phyloP scores from a whole-genome alignment of 331 rosid species.

The Ulmus americana region DNA sequence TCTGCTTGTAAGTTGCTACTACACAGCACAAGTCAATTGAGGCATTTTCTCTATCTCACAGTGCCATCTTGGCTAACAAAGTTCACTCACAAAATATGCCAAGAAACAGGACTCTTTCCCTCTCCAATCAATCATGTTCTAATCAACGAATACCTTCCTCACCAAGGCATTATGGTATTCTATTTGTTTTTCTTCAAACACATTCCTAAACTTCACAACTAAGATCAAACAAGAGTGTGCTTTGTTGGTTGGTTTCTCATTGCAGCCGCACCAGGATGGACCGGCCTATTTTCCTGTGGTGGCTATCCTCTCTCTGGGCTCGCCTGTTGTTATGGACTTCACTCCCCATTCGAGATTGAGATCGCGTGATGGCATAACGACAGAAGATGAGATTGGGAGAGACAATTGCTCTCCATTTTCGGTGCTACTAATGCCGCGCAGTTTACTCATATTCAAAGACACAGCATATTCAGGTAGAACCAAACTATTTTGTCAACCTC shows the following conservation, averaged over 20 bases:
- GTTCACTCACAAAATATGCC: conserved; percentile 50
- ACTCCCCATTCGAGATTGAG: conserved; percentile 73
- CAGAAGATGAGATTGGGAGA: conserved; percentile 28
- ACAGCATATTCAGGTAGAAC: conserved; percentile 64
- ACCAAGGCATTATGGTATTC: conserved; percentile 84
- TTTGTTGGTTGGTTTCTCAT: conserved; percentile 13
- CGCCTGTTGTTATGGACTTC: conserved; percentile 80
- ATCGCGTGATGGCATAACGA: conserved; percentile 17
- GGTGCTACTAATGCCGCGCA: conserved; percentile 67
- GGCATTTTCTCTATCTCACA: conserved; percentile 24
- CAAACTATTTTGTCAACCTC: background rate
- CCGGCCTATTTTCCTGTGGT: conserved; percentile 88
- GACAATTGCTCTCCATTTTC: conserved; percentile 45
- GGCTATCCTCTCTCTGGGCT: conserved; percentile 81
- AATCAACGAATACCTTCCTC: conserved; percentile 75
- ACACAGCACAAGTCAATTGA: no score
- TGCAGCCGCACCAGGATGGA: conserved; percentile 88
- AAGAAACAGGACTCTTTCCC: conserved; percentile 60
- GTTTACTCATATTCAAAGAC: conserved; percentile 82
- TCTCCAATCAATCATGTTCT: conserved; percentile 79
- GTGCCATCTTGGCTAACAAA: conserved; percentile 83
- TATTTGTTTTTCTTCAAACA: background rate
- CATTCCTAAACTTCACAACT: no score
- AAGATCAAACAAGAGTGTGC: no score
- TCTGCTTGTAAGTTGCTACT: no score